Evolutionary conservation across 257 asterid species (phyloP).

Genomic region (Nicotiana benthamiana): DNA sequence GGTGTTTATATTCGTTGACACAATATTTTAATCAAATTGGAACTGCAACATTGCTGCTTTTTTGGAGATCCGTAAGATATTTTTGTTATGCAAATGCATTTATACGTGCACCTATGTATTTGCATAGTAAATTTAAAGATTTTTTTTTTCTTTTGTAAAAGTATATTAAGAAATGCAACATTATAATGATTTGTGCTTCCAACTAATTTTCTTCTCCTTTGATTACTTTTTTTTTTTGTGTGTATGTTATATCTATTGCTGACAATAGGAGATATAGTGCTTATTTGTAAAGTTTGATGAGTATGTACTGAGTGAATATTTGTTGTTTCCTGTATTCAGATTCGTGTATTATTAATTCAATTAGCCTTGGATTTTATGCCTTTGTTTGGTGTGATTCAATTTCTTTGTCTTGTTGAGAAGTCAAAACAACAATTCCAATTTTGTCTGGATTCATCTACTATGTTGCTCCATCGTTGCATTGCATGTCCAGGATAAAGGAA

Average conservation of each 20-base stretch:
- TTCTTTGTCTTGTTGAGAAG: background rate
- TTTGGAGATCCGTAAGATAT: background rate
- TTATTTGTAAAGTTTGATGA: background rate
- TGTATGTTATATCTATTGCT: background rate
- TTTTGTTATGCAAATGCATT: background rate
- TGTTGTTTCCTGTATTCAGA: background rate
- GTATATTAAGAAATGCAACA: too few relatives aligned
- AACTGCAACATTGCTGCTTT: background rate
- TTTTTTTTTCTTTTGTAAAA: too few relatives aligned
- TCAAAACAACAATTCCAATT: background rate
- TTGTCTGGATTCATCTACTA: background rate
- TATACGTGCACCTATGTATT: background rate
- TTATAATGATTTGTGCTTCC: background rate
- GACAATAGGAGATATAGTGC: background rate
- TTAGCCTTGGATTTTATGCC: background rate
- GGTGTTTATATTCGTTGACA: background rate
- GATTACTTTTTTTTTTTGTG: background rate
- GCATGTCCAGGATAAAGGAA: background rate
- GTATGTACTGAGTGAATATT: background rate
- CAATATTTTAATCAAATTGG: conserved; percentile 2
- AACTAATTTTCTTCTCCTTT: background rate
- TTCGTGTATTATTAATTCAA: background rate
- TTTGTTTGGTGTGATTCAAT: background rate
- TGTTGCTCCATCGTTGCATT: too few relatives aligned
- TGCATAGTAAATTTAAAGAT: too few relatives aligned